Evolutionary conservation across 2,329 filamentous ascomycete species (phyloP).

Genomic region (Penicillium sp.): DNA sequence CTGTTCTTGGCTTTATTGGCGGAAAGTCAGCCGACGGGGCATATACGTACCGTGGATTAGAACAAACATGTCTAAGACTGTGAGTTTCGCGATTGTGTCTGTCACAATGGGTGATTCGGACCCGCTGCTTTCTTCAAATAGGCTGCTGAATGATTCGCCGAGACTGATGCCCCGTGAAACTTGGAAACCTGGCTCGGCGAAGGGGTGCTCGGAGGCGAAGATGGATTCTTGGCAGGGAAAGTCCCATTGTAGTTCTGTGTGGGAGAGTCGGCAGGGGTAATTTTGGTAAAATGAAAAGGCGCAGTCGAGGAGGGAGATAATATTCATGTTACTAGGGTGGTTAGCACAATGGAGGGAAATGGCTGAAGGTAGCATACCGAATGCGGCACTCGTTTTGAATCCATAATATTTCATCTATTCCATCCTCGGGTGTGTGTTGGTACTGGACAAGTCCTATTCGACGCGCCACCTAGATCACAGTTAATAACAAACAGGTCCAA

Average conservation of each 20-base stretch:
- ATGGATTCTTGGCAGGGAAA: conserved; percentile 49
- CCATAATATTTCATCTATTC: conserved; percentile 46
- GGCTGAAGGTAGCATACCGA: conserved; percentile 33
- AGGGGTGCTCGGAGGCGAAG: conserved; percentile 49
- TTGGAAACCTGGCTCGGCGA: conserved; percentile 45
- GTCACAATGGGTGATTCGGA: conserved; percentile 19
- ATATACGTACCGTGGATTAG: conserved; percentile 46
- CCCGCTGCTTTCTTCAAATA: conserved; percentile 39
- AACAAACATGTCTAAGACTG: conserved; percentile 48
- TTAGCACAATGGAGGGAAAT: conserved; percentile 13
- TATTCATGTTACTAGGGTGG: conserved; percentile 41
- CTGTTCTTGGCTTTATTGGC: not conserved
- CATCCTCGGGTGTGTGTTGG: conserved; percentile 45
- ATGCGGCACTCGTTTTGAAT: conserved; percentile 52
- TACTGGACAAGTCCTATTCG: conserved; percentile 44
- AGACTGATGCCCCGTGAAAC: conserved; percentile 43
- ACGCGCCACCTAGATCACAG: conserved; percentile 40
- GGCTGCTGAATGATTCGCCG: conserved; percentile 44
- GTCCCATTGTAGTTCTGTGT: conserved; percentile 49
- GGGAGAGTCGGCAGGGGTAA: conserved; percentile 47
- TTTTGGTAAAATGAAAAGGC: conserved; percentile 53
- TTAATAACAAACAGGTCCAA: not conserved
- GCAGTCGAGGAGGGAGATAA: conserved; percentile 49
- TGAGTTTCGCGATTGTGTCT: conserved; percentile 32
- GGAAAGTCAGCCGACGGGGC: no score